Evolutionary conservation across 2,329 filamentous ascomycete species (phyloP).

Genomic region (Graphilbum fragrans): DNA sequence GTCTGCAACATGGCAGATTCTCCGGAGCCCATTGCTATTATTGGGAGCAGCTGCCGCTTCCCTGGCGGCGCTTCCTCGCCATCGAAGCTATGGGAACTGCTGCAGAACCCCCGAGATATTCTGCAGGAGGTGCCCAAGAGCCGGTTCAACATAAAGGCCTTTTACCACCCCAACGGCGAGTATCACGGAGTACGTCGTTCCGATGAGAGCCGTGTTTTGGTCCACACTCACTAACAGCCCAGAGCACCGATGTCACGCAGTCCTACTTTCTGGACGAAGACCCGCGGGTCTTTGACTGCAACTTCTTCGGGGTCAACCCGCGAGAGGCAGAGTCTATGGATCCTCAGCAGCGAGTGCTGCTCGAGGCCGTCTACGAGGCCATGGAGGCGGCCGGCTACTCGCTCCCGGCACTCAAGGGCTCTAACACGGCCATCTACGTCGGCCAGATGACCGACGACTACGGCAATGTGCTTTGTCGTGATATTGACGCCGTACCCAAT

Average conservation of each 20-base stretch:
- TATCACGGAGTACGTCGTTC: constrained; percentile 12
- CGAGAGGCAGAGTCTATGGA: constrained; percentile 15
- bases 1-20: constrained; percentile 1
- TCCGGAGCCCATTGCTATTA: constrained; percentile 21
- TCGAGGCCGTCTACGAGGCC: constrained; percentile 15
- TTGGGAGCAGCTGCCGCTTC: constrained; percentile 25
- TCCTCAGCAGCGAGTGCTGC: constrained; percentile 11
- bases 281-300: constrained; percentile 13
- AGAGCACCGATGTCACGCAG: constrained; percentile 18
- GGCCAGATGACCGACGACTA: constrained; percentile 19
- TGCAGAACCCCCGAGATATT: constrained; percentile 7
- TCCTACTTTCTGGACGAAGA: constrained; percentile 18
- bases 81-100: constrained; percentile 19
- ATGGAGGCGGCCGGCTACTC: constrained; percentile 16
- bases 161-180: constrained; percentile 14
- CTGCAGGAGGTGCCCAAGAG: constrained; percentile 13
- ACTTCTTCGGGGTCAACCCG: constrained; percentile 18
- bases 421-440: constrained; percentile 11
- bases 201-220: not conserved
- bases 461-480: constrained; percentile 9
- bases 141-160: constrained; percentile 21
- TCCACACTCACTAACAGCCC: not conserved
- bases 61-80: constrained; percentile 20
- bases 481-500: constrained; percentile 13
- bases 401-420: constrained; percentile 9